Base-by-base conservation (phyloP, 352 stramenopile genomes). In the Phytophthora cactorum region DNA sequence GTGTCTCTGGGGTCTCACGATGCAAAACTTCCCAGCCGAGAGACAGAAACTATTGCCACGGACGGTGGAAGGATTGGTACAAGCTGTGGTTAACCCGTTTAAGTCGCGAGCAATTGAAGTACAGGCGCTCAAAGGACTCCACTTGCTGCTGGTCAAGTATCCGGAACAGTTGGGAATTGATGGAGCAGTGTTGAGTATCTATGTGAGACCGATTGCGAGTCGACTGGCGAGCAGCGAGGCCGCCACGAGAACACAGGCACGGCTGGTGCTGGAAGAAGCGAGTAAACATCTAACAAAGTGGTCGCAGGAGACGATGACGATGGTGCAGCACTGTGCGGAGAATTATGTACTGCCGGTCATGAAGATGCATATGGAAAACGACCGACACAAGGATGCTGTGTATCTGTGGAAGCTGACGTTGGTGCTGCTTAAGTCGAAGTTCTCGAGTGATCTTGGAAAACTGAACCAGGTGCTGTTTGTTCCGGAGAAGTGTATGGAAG, bases 31-130 rank as follows among this genome's bases (percentile, higher is more conserved):
- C 25, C 67, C 83, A 44, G 52, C 62, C 7, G 61, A 74, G 39
- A 75, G 75, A n/a, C 81, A 82, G 52, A 75, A 74, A 4, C 78
- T 82, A 8, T 59, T 92, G 9, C 68, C 74, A 12, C 75, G 76
- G 15, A 88, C 78, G 7, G 66, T 91, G n/a, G 84, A 91, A 63
- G 77, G 69, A 9, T 58, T 91, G 55, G 71, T 92, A 8, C 84
- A 90, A 41, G 84, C 84, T 7, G 83, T 91, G 25, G 72, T 90
- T 31, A 92, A 91, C 45, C 81, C 84, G 9, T 91, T 92, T 60
- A 80, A 89, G 68, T 89, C 84, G 0, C 81, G 84, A 17, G 56
- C 69, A 36, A 91, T 91, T 52, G 82, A 86, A 57, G 62, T 91
- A 46, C 70, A 92, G 63, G 82, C 82, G 14, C 50, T 92, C n/a